Percentiles rank a stretch among this genome's conserved stretches.
These are phyloP conservation scores for Cladobotryum mycophilum DNA, from an alignment of 2,329 filamentous ascomycete genomes.

Conservation along the genomic window DNA sequence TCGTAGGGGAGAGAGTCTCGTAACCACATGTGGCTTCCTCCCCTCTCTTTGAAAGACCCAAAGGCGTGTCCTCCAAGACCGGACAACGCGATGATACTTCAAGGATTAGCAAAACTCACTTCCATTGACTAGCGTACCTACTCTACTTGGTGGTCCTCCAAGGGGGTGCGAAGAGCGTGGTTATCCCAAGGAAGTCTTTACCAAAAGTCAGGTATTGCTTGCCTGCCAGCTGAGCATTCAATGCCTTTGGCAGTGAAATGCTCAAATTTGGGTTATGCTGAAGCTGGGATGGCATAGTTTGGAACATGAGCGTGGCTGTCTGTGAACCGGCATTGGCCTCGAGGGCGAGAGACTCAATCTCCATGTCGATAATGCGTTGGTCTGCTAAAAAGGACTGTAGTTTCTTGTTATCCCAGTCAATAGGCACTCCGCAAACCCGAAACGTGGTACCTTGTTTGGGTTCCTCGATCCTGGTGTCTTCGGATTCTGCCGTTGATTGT, in stretches of 20 bases:
- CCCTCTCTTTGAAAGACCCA: constrained; percentile 24
- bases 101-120: background rate
- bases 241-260: background rate
- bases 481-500: no score
- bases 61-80: constrained; percentile 24
- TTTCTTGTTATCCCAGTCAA: background rate
- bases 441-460: no score
- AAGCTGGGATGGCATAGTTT: background rate
- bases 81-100: constrained; percentile 11
- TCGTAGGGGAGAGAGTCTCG: constrained; percentile 21
- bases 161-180: constrained; percentile 2
- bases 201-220: background rate
- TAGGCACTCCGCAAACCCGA: background rate
- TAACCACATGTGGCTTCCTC: constrained; percentile 25
- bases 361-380: background rate
- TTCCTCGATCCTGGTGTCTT: no score
- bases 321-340: background rate
- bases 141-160: constrained; percentile 4
- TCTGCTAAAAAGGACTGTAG: background rate
- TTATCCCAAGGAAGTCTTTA: constrained; percentile 9
- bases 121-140: background rate
- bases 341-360: background rate
- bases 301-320: background rate
- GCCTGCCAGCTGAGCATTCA: background rate
- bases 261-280: no score